A percentile compares a stretch with the other conserved stretches of the same genome.
phyloP scores from a whole-genome alignment of 805 yeast genomes.

The Saturnispora zaruensis region DNA sequence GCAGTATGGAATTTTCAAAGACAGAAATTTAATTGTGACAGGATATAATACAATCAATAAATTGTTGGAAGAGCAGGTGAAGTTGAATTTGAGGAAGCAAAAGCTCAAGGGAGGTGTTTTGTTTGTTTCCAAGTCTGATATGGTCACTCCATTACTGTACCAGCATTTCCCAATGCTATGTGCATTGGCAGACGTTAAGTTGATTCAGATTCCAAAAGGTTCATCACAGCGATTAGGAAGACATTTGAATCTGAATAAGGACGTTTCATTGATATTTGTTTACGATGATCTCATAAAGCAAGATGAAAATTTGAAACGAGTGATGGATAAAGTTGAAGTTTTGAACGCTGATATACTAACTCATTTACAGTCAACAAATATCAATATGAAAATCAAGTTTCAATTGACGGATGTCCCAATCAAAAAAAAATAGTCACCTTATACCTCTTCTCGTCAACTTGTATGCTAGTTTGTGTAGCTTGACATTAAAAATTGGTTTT shows the following conservation, averaged over 20 bases:
- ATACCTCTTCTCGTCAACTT: background rate
- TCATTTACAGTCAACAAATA: slow-evolving; percentile 12
- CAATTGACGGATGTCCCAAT: slow-evolving; percentile 41
- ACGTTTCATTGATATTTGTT: slow-evolving; percentile 9
- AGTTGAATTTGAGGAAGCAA: slow-evolving; percentile 11
- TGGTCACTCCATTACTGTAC: slow-evolving; percentile 38
- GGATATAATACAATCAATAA: slow-evolving; percentile 53
- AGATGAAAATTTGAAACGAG: background rate
- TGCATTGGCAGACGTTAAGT: slow-evolving; percentile 43
- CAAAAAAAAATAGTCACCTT: slow-evolving; percentile 15
- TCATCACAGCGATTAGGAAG: slow-evolving; percentile 18
- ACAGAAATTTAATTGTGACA: slow-evolving; percentile 21
- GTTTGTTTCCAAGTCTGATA: slow-evolving; percentile 45
- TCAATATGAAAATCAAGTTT: slow-evolving; percentile 31
- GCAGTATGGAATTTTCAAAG: background rate
- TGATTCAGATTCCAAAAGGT: slow-evolving; percentile 53
- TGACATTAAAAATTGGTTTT: background rate
- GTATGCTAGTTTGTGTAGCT: background rate
- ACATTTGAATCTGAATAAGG: slow-evolving; percentile 14
- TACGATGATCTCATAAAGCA: slow-evolving; percentile 2
- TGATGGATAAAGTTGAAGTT: slow-evolving; percentile 15
- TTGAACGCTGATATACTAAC: slow-evolving; percentile 22
- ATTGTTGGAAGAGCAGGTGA: slow-evolving; percentile 38
- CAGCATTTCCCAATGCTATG: slow-evolving; percentile 52
- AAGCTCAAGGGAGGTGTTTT: slow-evolving; percentile 27